Conservation (phyloP, 768 basidiomycete species). For the Phallus indusiatus region DNA sequence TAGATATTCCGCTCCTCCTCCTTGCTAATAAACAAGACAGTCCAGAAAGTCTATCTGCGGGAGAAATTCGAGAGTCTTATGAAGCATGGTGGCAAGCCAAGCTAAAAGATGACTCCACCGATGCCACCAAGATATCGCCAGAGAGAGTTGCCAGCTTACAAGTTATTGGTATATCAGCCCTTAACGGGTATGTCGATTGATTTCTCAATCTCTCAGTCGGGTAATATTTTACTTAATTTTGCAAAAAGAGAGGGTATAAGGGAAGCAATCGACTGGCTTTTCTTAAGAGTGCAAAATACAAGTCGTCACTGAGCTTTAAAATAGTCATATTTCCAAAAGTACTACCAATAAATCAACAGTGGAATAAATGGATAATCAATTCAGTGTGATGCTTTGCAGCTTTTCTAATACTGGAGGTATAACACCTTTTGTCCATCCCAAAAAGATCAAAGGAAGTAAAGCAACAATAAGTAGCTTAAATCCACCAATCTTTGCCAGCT, state of each 20-base stretch:
- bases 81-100: slow-evolving; percentile 79
- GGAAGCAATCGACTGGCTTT: slow-evolving; percentile 90
- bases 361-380: not conserved
- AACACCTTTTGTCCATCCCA: not conserved
- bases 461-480: not conserved
- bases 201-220: not conserved
- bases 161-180: slow-evolving; percentile 83
- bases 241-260: slow-evolving; percentile 16
- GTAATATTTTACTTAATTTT: not conserved
- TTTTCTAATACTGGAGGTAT: not conserved
- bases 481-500: not conserved
- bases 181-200: slow-evolving; percentile 66
- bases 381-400: not conserved
- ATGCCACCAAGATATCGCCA: slow-evolving; percentile 31
- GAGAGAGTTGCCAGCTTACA: slow-evolving; percentile 68
- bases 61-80: slow-evolving; percentile 85
- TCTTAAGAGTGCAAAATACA: slow-evolving; percentile 87
- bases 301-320: slow-evolving; percentile 35
- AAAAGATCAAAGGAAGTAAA: not conserved
- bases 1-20: slow-evolving; percentile 82
- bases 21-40: slow-evolving; percentile 96
- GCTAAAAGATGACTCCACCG: slow-evolving; percentile 52
- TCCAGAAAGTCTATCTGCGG: slow-evolving; percentile 68
- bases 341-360: not conserved
- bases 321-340: not conserved